Evolutionary conservation across 371 early-diverging fungal species (phyloP).

Genomic region (Mortierella sp.): DNA sequence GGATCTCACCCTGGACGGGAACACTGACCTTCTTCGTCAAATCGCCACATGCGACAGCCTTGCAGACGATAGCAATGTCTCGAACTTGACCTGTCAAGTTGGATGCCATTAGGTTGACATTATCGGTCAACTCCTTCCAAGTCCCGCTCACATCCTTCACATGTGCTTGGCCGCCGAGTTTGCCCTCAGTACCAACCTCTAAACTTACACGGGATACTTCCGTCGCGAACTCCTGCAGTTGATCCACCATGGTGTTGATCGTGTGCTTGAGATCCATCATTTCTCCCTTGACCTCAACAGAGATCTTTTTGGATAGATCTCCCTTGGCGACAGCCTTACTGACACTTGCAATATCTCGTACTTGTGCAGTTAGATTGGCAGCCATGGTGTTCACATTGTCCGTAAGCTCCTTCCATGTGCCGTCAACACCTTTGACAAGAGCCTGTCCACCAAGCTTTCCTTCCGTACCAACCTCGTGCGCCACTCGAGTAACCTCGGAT

Average conservation of each 20-base stretch:
- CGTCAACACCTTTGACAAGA: conserved; percentile 60
- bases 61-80: conserved; percentile 64
- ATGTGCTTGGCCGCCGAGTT: conserved; percentile 61
- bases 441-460: conserved; percentile 62
- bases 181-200: conserved; percentile 75
- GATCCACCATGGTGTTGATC: conserved; percentile 71
- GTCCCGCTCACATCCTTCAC: conserved; percentile 64
- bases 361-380: conserved; percentile 63
- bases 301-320: conserved; percentile 61
- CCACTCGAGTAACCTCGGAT: conserved; percentile 66
- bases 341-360: conserved; percentile 66
- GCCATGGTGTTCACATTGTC: conserved; percentile 70
- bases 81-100: conserved; percentile 66
- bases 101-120: conserved; percentile 66
- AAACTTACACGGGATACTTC: conserved; percentile 76
- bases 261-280: conserved; percentile 65
- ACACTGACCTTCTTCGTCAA: conserved; percentile 68
- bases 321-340: conserved; percentile 64
- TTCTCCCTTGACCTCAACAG: conserved; percentile 62
- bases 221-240: conserved; percentile 68
- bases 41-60: conserved; percentile 73
- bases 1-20: conserved; percentile 46
- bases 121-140: conserved; percentile 66
- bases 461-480: conserved; percentile 68
- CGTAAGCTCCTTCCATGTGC: conserved; percentile 69